phyloP scores from a whole-genome alignment of 2,329 filamentous ascomycete genomes.

The Cercospora sp. region DNA sequence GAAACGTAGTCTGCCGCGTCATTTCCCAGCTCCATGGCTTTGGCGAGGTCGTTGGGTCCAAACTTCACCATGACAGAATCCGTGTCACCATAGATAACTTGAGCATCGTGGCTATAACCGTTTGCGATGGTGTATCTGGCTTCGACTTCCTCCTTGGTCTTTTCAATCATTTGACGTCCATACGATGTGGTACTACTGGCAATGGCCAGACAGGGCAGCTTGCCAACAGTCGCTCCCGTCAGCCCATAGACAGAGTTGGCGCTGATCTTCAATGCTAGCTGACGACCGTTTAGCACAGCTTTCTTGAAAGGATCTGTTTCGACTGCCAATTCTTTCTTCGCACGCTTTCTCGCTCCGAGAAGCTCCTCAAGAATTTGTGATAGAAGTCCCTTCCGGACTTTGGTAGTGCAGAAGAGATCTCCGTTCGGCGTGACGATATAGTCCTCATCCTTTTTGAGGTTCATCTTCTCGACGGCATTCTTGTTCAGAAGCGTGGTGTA shows the following conservation, averaged over 20 bases:
- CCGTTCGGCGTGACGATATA: slow-evolving; percentile 96
- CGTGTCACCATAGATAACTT: slow-evolving; percentile 98
- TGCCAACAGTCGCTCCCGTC: slow-evolving; percentile 93
- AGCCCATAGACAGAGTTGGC: slow-evolving; percentile 98
- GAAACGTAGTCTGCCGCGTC: slow-evolving; percentile 89
- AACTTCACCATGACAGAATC: slow-evolving; percentile 99
- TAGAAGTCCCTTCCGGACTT: slow-evolving; percentile 86
- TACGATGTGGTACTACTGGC: slow-evolving; percentile 97
- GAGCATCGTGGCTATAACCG: slow-evolving; percentile 88
- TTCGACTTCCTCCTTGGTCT: slow-evolving; percentile 95
- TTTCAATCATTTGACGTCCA: slow-evolving; percentile 98
- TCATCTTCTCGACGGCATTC: slow-evolving; percentile 71
- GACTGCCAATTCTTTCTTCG: slow-evolving; percentile 82
- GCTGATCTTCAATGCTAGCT: slow-evolving; percentile 92
- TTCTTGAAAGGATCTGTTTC: slow-evolving; percentile 98
- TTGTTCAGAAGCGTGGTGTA: slow-evolving; percentile 92
- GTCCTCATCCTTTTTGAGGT: slow-evolving; percentile 82
- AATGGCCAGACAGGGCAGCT: slow-evolving; percentile 90
- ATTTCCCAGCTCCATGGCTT: slow-evolving; percentile 93
- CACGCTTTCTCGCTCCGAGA: slow-evolving; percentile 86
- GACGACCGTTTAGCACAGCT: slow-evolving; percentile 94
- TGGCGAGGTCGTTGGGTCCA: slow-evolving; percentile 79
- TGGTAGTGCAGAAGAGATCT: slow-evolving; percentile 85
- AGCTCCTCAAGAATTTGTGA: slow-evolving; percentile 96
- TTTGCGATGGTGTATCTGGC: slow-evolving; percentile 86